These are phyloP conservation scores for Solanum chiquidenum DNA, from an alignment of 257 asterid species.

Conservation along the genomic window DNA sequence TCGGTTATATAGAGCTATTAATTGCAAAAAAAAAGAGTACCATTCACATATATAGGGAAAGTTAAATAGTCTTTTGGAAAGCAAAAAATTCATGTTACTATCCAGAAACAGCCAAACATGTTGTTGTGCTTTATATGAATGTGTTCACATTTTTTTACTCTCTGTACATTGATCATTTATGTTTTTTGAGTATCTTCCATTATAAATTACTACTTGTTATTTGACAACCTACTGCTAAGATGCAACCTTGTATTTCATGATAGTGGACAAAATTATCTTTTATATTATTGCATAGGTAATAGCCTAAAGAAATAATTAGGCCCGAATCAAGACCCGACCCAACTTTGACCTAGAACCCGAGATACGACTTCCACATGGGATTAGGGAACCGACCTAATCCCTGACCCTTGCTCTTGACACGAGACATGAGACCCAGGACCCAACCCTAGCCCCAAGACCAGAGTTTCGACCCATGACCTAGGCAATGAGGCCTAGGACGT, in stretches of 20 bases:
- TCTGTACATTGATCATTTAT: not conserved
- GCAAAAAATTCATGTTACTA: constrained; percentile 1
- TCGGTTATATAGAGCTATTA: not conserved
- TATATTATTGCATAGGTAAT: not conserved
- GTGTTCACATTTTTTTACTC: not conserved
- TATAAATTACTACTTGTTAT: not conserved
- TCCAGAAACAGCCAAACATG: constrained; percentile 11
- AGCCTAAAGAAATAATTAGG: not conserved
- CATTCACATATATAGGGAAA: not conserved
- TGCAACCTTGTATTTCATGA: not conserved
- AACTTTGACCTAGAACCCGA: not conserved
- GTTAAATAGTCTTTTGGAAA: not conserved
- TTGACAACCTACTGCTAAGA: not conserved
- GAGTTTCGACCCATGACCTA: not conserved
- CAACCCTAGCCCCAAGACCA: not conserved
- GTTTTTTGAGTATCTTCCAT: not conserved
- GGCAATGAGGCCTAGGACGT: not conserved
- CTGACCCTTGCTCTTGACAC: not conserved
- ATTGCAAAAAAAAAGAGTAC: not conserved
- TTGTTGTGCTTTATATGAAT: not conserved
- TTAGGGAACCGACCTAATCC: not conserved
- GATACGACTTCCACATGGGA: not conserved
- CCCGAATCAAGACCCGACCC: not conserved
- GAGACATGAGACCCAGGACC: not conserved
- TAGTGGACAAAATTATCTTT: not conserved